A percentile compares a stretch with the other conserved stretches of the same genome.
phyloP scores from a whole-genome alignment of 73 alveolate species.

The Durusdinium trenchii region DNA sequence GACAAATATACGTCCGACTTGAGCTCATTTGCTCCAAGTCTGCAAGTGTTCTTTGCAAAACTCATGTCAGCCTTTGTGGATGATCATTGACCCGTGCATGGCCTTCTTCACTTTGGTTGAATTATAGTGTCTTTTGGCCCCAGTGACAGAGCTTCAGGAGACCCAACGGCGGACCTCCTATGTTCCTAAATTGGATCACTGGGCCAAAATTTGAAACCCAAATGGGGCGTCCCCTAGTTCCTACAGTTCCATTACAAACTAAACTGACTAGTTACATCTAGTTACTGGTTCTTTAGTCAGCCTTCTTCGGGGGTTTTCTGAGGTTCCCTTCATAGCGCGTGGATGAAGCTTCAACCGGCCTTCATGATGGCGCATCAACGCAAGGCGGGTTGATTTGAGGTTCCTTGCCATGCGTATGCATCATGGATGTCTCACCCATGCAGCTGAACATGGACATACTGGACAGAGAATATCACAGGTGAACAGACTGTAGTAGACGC shows the following conservation, averaged over 20 bases:
- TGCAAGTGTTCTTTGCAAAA: too few relatives aligned
- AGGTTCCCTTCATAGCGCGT: constrained; percentile 69
- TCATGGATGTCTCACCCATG: neutral
- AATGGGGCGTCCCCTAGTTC: neutral
- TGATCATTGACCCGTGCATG: too few relatives aligned
- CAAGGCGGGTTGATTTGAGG: neutral
- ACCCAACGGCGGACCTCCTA: neutral
- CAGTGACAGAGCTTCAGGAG: neutral
- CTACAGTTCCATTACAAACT: neutral
- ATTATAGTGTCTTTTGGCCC: neutral
- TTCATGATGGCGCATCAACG: constrained; percentile 72
- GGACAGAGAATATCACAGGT: neutral
- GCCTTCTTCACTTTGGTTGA: too few relatives aligned
- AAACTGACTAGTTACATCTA: neutral
- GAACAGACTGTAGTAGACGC: neutral
- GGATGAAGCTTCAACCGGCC: constrained; percentile 84
- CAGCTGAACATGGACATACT: neutral
- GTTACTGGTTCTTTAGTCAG: neutral
- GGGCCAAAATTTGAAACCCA: neutral
- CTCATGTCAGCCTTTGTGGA: too few relatives aligned
- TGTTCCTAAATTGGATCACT: neutral
- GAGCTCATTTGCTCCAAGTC: too few relatives aligned
- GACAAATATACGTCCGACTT: too few relatives aligned
- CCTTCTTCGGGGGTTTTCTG: neutral
- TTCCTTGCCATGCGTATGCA: neutral